Percentiles rank a stretch among this genome's conserved stretches.
Evolutionary conservation across 2,329 filamentous ascomycete species (phyloP).

Genomic region (Chaetomiaceae sp.): DNA sequence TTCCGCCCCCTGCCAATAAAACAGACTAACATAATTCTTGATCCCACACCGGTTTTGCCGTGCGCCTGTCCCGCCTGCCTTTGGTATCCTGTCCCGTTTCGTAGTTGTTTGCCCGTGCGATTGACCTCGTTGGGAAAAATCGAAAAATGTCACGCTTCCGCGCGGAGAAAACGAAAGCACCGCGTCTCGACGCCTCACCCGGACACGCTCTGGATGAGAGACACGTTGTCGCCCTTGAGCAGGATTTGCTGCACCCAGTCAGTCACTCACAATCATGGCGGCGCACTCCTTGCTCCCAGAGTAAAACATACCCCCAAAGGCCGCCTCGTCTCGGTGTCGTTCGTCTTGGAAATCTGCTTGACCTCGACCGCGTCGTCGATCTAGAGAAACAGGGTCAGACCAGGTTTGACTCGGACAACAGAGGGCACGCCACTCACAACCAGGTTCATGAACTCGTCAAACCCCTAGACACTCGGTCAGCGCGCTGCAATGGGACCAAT

Average conservation of each 20-base stretch:
- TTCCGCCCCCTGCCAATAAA: slow-evolving; percentile 26
- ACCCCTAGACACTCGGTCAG: slow-evolving; percentile 58
- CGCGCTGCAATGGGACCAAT: background rate
- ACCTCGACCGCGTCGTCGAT: slow-evolving; percentile 89
- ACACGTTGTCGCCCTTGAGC: slow-evolving; percentile 84
- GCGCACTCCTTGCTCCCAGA: no score
- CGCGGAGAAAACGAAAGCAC: background rate
- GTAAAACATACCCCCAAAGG: slow-evolving; percentile 62
- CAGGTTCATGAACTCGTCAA: slow-evolving; percentile 99
- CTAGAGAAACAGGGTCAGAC: slow-evolving; percentile 16
- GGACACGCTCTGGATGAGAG: slow-evolving; percentile 62
- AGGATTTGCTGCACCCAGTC: slow-evolving; percentile 66
- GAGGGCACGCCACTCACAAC: slow-evolving; percentile 44
- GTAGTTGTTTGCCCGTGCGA: slow-evolving; percentile 6
- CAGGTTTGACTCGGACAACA: slow-evolving; percentile 25
- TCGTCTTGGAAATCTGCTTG: slow-evolving; percentile 74
- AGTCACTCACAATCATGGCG: no score
- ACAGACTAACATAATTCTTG: no score
- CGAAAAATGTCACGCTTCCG: slow-evolving; percentile 5
- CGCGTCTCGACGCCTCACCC: slow-evolving; percentile 9
- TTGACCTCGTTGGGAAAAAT: slow-evolving; percentile 10
- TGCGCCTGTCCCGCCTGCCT: slow-evolving; percentile 18
- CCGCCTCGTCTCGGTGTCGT: slow-evolving; percentile 69
- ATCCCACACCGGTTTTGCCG: slow-evolving; percentile 50
- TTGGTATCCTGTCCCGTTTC: slow-evolving; percentile 15